These are phyloP conservation scores for Penicillium sp. DNA, from an alignment of 2,329 filamentous ascomycete species.

Conservation along the genomic window DNA sequence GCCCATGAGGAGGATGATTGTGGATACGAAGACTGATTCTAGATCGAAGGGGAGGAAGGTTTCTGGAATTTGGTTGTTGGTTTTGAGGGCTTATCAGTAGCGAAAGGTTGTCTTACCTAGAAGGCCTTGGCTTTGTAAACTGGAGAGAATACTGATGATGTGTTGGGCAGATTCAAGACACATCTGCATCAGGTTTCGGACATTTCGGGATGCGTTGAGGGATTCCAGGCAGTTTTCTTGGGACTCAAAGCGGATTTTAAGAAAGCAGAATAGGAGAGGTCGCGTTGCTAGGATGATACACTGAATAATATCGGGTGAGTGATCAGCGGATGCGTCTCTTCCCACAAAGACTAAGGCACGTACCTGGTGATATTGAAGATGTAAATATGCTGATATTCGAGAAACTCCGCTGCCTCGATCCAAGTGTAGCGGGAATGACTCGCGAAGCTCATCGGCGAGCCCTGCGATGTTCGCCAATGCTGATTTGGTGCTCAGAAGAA, in stretches of 20 bases:
- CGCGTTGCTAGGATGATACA: constrained; percentile 44
- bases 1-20: constrained; percentile 43
- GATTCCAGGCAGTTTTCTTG: constrained; percentile 28
- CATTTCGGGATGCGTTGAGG: constrained; percentile 38
- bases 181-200: constrained; percentile 41
- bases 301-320: constrained; percentile 17
- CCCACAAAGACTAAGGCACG: not conserved
- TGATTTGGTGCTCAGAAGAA: constrained; percentile 41
- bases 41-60: constrained; percentile 51
- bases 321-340: not conserved
- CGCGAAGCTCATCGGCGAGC: constrained; percentile 42
- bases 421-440: constrained; percentile 38
- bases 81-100: too few relatives aligned
- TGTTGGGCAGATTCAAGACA: constrained; percentile 47
- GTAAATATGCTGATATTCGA: constrained; percentile 42
- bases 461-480: constrained; percentile 41
- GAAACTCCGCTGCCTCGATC: constrained; percentile 43
- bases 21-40: constrained; percentile 46
- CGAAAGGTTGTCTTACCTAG: constrained; percentile 39
- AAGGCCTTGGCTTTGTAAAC: constrained; percentile 47
- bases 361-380: constrained; percentile 44
- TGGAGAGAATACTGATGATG: constrained; percentile 44
- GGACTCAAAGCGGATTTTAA: constrained; percentile 37
- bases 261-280: constrained; percentile 46
- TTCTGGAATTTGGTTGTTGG: constrained; percentile 32